Percentiles rank a stretch among this genome's conserved stretches.
These are phyloP conservation scores for Amphirosellinia nigrospora DNA, from an alignment of 495 filamentous ascomycete genomes.

Conservation along the genomic window DNA sequence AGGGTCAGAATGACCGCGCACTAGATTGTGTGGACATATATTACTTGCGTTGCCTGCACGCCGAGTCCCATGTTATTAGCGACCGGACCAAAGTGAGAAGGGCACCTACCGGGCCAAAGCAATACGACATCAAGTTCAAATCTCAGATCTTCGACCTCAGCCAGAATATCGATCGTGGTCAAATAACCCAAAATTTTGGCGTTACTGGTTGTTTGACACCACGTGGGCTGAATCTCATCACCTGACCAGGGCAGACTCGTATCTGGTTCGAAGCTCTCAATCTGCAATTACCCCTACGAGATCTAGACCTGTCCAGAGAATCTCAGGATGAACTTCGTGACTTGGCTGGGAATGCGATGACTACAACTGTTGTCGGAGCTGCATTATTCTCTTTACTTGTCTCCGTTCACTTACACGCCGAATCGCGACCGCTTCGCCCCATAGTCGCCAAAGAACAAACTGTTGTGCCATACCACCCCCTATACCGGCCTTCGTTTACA, in stretches of 20 bases:
- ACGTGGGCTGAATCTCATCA: slow-evolving; percentile 65
- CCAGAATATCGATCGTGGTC: slow-evolving; percentile 72
- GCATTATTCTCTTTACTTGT: slow-evolving; percentile 56
- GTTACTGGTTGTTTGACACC: slow-evolving; percentile 77
- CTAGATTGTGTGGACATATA: slow-evolving; percentile 73
- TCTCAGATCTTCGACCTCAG: slow-evolving; percentile 69
- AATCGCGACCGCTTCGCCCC: not conserved
- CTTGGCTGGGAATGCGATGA: slow-evolving; percentile 87
- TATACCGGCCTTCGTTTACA: slow-evolving; percentile 1
- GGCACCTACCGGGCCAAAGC: not conserved
- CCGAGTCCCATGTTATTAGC: slow-evolving; percentile 32
- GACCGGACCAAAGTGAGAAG: not conserved
- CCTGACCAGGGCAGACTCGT: slow-evolving; percentile 68
- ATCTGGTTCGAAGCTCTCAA: slow-evolving; percentile 68
- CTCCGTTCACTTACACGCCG: slow-evolving; percentile 38
- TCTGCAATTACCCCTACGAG: slow-evolving; percentile 71
- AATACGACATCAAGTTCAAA: slow-evolving; percentile 69
- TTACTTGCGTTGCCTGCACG: slow-evolving; percentile 50
- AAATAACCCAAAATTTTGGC: slow-evolving; percentile 49
- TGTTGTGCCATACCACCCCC: slow-evolving; percentile 6
- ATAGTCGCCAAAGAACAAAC: not conserved
- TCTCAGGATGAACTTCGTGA: slow-evolving; percentile 69
- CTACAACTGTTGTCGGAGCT: slow-evolving; percentile 72
- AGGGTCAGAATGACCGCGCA: slow-evolving; percentile 57
- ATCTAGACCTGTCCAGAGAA: slow-evolving; percentile 68